phyloP scores from a whole-genome alignment of 2,329 filamentous ascomycete genomes.

The Cryphonectria naterciae region DNA sequence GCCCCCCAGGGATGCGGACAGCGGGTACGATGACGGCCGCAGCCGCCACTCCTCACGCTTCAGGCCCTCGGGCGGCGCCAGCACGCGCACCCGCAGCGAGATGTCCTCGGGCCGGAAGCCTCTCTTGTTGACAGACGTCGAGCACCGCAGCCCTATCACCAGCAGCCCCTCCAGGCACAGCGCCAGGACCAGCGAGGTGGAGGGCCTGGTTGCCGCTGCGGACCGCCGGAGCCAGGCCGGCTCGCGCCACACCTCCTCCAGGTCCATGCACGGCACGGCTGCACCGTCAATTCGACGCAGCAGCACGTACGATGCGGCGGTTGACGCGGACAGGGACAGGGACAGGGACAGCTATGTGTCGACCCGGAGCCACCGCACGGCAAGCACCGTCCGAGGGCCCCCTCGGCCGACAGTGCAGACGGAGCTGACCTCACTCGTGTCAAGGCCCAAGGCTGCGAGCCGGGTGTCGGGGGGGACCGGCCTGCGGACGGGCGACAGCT shows the following conservation, averaged over 20 bases:
- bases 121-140: slow-evolving; percentile 46
- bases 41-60: slow-evolving; percentile 47
- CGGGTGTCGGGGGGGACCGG: slow-evolving; percentile 33
- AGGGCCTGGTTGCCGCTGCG: slow-evolving; percentile 6
- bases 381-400: slow-evolving; percentile 40
- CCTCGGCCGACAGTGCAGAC: slow-evolving; percentile 30
- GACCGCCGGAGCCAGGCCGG: slow-evolving; percentile 29
- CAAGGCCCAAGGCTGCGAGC: slow-evolving; percentile 36
- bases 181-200: slow-evolving; percentile 33
- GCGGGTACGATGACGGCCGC: slow-evolving; percentile 45
- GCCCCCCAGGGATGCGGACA: slow-evolving; percentile 39
- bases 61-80: slow-evolving; percentile 37
- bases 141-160: slow-evolving; percentile 46
- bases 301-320: slow-evolving; percentile 36
- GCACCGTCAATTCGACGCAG: slow-evolving; percentile 30
- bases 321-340: slow-evolving; percentile 34
- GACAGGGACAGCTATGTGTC: slow-evolving; percentile 52
- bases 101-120: slow-evolving; percentile 41
- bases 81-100: slow-evolving; percentile 48
- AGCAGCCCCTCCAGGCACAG: slow-evolving; percentile 33
- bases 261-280: slow-evolving; percentile 11
- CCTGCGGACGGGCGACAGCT: slow-evolving; percentile 32
- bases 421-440: slow-evolving; percentile 33
- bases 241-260: slow-evolving; percentile 31
- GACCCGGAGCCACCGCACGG: slow-evolving; percentile 44